These are phyloP conservation scores for Russula dissimulans DNA, from an alignment of 768 basidiomycete genomes.

Conservation along the genomic window DNA sequence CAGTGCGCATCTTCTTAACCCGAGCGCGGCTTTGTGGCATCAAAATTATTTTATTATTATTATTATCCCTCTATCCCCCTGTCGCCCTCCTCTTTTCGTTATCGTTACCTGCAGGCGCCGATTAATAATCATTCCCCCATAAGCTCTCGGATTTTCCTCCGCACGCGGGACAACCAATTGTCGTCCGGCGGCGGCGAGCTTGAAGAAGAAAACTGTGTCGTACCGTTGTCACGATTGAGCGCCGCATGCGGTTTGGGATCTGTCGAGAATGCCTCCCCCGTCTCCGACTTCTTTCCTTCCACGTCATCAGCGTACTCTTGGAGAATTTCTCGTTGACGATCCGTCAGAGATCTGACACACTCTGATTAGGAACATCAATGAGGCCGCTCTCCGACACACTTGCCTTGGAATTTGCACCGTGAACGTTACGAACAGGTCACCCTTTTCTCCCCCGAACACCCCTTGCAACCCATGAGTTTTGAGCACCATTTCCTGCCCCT, in stretches of 20 bases:
- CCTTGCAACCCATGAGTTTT: slow-evolving; percentile 74
- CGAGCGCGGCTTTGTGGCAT: slow-evolving; percentile 10
- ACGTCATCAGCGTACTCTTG: slow-evolving; percentile 88
- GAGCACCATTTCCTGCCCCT: slow-evolving; percentile 94
- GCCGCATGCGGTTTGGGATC: slow-evolving; percentile 3
- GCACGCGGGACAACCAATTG: slow-evolving; percentile 62
- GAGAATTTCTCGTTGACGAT: slow-evolving; percentile 77
- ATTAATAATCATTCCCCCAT: slow-evolving; percentile 56
- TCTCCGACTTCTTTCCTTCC: slow-evolving; percentile 45
- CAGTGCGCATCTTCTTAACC: not conserved
- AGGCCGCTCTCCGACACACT: slow-evolving; percentile 24
- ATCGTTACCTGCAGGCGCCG: slow-evolving; percentile 22
- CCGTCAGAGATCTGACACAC: slow-evolving; percentile 59
- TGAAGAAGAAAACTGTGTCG: slow-evolving; percentile 54
- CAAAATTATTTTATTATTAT: too few relatives aligned
- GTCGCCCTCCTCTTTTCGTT: slow-evolving; percentile 43
- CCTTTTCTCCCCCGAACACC: slow-evolving; percentile 49
- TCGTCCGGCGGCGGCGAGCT: slow-evolving; percentile 40
- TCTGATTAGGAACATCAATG: slow-evolving; percentile 3
- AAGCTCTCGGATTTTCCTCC: slow-evolving; percentile 59
- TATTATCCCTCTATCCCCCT: slow-evolving; percentile 7
- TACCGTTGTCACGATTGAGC: slow-evolving; percentile 54
- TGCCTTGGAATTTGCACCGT: slow-evolving; percentile 84
- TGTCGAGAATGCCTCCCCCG: slow-evolving; percentile 18
- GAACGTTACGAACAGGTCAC: slow-evolving; percentile 88